Base-by-base conservation (phyloP, 345 rosid genomes). In the Geranium brycei region DNA sequence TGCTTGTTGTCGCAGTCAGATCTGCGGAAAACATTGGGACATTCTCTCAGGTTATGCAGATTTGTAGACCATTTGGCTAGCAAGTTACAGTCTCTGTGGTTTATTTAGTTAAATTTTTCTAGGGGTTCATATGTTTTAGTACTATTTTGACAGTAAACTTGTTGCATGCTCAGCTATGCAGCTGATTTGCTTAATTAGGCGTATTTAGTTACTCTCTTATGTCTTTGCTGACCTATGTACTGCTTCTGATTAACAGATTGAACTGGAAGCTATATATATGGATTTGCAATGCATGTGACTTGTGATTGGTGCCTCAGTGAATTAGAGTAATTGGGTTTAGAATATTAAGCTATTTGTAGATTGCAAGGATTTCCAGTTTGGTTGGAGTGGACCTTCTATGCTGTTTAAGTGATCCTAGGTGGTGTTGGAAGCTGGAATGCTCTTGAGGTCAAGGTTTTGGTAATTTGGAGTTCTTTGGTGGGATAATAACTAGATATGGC, bases 1-100 rank as follows among this genome's bases (percentile, higher is more conserved):
- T 75, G 69, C 71, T 71, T 69, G 31, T 58, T 64, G 73, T 67
- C 57, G 59, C 70, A 17, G 61, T 74, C 84, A 76, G 91, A 88
- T 81, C 91, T 86, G 81, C 68, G 47, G 63, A 72, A 58, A 62
- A 30, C 70, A 47, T 55, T 62, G 83, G 77, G 73, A 80, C 84
- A 80, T 81, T 77, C 84, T 80, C 76, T 61, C 64, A 55, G 76
- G 80, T 68, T 67, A 75, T 70, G 53, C 57, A 19, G 64, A 17
- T 60, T 64, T 38, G 13, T 7, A 60, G 55, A 58, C 17, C 31
- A 47, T 57, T 38, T 35, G 41, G 41, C 2, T 4, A 35, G 3
- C 5, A 35, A 35, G 3, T 38, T 32, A 7, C 28, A 19, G 57
- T 61, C 56, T 65, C 35, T 18, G 6, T 13, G 13, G 17, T 16